Conservation (phyloP, 805 yeast species). For the Saitoella complicata region DNA sequence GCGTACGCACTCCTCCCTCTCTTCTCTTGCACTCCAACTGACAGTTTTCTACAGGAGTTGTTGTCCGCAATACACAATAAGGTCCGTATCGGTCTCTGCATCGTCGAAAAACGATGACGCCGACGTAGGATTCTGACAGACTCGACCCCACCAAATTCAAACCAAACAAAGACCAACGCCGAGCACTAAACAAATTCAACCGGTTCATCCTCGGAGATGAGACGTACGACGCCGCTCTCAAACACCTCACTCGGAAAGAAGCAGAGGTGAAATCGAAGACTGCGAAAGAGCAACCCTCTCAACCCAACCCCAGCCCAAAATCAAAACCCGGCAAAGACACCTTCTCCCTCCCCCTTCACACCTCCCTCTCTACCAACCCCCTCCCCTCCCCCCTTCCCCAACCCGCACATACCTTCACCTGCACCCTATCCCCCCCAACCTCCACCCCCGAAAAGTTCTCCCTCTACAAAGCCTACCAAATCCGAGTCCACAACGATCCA, state of each 20-base stretch:
- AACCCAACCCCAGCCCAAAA: no score
- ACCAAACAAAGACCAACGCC: conserved; percentile 49
- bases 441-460: conserved; percentile 11
- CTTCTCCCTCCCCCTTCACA: no score
- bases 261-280: not conserved
- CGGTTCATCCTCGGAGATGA: conserved; percentile 7
- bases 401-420: conserved; percentile 5
- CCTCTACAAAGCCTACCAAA: conserved; percentile 54
- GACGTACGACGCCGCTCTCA: not conserved
- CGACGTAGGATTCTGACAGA: conserved; percentile 19
- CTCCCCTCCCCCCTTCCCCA: not conserved
- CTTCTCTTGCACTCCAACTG: conserved; percentile 19
- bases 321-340: no score
- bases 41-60: conserved; percentile 59
- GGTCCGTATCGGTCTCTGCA: no score
- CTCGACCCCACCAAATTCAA: conserved; percentile 33
- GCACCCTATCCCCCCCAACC: conserved; percentile 6
- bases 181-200: conserved; percentile 44
- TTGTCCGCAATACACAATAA: conserved; percentile 63
- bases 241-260: not conserved
- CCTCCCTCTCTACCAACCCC: not conserved
- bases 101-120: no score
- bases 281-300: no score
- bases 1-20: not conserved
- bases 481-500: conserved; percentile 47